Conservation (phyloP, 805 yeast species). For the Ogataea philodendri region DNA sequence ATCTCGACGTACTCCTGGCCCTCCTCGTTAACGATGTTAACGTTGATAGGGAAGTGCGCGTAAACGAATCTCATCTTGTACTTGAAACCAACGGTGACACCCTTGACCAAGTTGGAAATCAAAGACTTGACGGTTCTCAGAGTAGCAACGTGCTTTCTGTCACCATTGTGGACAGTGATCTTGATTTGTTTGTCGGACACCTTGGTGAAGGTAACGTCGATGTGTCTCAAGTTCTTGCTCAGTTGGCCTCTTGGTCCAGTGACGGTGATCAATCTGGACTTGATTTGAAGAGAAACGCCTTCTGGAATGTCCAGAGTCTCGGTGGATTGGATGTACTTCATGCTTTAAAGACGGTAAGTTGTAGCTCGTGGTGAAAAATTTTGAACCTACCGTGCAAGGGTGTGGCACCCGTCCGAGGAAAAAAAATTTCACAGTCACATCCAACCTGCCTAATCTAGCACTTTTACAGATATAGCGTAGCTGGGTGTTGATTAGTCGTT, state of each 20-base stretch:
- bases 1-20: conserved; percentile 79
- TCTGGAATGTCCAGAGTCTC: conserved; percentile 72
- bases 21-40: conserved; percentile 81
- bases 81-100: conserved; percentile 99
- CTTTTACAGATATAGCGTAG: conserved; percentile 12
- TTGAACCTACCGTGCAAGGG: conserved; percentile 15
- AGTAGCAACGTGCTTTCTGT: conserved; percentile 99
- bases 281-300: conserved; percentile 87
- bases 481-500: conserved; percentile 4
- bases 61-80: conserved; percentile 99
- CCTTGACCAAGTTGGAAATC: conserved; percentile 90
- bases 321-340: conserved; percentile 64
- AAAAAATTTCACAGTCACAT: conserved; percentile 19
- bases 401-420: conserved; percentile 7
- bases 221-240: conserved; percentile 87
- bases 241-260: conserved; percentile 98
- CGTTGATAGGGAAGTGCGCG: conserved; percentile 99
- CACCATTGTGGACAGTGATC: conserved; percentile 96
- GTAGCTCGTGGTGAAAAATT: conserved; percentile 9
- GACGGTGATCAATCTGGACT: conserved; percentile 86
- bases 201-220: conserved; percentile 90
- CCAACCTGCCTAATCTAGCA: conserved; percentile 7
- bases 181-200: conserved; percentile 68
- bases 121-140: conserved; percentile 97
- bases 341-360: conserved; percentile 23